Percentiles rank a stretch among this genome's conserved stretches.
phyloP scores from a whole-genome alignment of 1,284 basidiomycete genomes.

The Boletus smithii region DNA sequence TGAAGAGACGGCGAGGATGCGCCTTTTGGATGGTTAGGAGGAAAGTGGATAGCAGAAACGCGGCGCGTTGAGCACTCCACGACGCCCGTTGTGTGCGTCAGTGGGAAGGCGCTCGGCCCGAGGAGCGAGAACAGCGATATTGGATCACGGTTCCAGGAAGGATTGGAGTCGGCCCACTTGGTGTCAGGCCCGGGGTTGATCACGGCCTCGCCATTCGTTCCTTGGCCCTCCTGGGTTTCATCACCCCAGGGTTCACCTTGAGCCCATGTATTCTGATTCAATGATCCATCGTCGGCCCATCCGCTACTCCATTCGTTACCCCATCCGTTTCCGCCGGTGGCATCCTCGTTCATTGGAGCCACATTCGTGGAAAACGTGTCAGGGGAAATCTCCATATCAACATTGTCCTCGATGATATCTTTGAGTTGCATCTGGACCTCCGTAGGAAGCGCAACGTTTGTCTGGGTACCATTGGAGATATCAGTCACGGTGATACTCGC shows the following conservation, averaged over 20 bases:
- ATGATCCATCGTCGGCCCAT: slow-evolving; percentile 2
- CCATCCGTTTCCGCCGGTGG: not conserved
- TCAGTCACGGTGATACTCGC: slow-evolving; percentile 19
- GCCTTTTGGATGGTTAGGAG: slow-evolving; percentile 16
- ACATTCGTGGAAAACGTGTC: not conserved
- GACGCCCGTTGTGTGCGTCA: slow-evolving; percentile 49
- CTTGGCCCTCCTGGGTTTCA: slow-evolving; percentile 11
- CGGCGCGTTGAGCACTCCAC: slow-evolving; percentile 50
- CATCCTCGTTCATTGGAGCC: not conserved
- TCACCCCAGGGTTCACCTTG: slow-evolving; percentile 10
- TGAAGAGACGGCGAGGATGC: not conserved
- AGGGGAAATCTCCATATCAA: slow-evolving; percentile 23
- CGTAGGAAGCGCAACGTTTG: slow-evolving; percentile 23
- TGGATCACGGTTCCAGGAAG: slow-evolving; percentile 29
- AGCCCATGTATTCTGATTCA: slow-evolving; percentile 16
- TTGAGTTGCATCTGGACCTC: slow-evolving; percentile 24
- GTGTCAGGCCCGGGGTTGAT: not conserved
- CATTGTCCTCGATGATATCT: slow-evolving; percentile 32
- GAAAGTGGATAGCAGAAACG: slow-evolving; percentile 36
- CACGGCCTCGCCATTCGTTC: not conserved
- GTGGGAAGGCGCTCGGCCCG: slow-evolving; percentile 45
- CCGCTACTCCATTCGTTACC: not conserved
- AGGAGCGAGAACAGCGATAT: slow-evolving; percentile 38
- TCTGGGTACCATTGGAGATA: slow-evolving; percentile 15
- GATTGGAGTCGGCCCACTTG: slow-evolving; percentile 16